Conservation (phyloP, 2,329 filamentous ascomycete genomes). For the Plenodomus tracheiphilus region DNA sequence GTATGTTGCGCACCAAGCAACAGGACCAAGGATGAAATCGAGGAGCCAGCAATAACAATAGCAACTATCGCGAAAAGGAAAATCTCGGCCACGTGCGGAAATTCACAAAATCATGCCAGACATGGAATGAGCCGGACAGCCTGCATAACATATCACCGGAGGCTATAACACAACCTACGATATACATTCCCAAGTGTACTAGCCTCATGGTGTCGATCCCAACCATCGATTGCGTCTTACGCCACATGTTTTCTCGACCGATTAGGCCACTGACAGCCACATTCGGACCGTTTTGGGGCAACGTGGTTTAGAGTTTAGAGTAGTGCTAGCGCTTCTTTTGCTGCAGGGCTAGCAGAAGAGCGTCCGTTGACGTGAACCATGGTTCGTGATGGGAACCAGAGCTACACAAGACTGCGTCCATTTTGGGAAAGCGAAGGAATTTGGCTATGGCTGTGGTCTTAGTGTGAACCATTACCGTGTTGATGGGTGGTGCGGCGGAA, state of each 20-base stretch:
- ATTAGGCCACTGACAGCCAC: neutral
- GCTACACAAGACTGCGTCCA: too few relatives aligned
- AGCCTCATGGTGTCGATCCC: neutral
- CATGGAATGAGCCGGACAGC: neutral
- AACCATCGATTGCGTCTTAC: neutral
- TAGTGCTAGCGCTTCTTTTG: neutral
- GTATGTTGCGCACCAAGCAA: conserved; percentile 14
- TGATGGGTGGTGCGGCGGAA: too few relatives aligned
- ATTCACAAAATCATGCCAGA: neutral
- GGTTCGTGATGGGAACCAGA: neutral
- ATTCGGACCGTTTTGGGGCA: neutral
- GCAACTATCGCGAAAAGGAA: neutral
- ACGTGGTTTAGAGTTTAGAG: neutral
- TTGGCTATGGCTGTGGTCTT: too few relatives aligned
- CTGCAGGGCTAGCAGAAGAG: neutral
- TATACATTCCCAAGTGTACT: neutral
- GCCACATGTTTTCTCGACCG: neutral
- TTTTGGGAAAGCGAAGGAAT: too few relatives aligned
- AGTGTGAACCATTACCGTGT: too few relatives aligned
- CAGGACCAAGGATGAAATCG: conserved; percentile 10
- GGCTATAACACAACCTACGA: neutral
- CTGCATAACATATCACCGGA: too few relatives aligned
- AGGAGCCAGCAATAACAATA: neutral
- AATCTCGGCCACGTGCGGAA: too few relatives aligned
- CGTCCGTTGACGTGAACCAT: neutral